A percentile compares a stretch with the other conserved stretches of the same genome.
phyloP scores from a whole-genome alignment of 768 basidiomycete species.

The Tylopilus plumbeoviolaceoides region DNA sequence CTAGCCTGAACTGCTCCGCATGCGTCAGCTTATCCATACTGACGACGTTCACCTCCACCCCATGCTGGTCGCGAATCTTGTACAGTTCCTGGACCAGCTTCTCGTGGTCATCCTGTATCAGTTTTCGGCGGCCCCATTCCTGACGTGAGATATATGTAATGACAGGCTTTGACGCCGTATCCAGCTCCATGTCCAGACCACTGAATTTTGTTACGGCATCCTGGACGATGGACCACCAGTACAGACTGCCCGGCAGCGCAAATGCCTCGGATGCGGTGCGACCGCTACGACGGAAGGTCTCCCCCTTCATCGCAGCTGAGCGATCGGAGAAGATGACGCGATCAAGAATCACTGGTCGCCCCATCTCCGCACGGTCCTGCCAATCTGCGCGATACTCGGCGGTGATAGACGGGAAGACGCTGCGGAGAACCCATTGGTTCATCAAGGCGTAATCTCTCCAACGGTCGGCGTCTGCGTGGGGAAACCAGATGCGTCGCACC shows the following conservation, averaged over 20 bases:
- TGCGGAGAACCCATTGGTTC: conserved; percentile 84
- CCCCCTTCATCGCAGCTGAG: conserved; percentile 73
- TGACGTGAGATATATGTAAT: conserved; percentile 93
- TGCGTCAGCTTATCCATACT: conserved; percentile 78
- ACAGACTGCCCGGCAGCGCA: conserved; percentile 62
- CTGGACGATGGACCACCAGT: conserved; percentile 85
- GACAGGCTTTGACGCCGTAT: conserved; percentile 60
- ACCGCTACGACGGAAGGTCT: conserved; percentile 63
- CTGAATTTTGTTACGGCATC: conserved; percentile 71
- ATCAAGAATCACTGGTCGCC: conserved; percentile 72
- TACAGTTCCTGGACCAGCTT: conserved; percentile 70
- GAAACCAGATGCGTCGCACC: conserved; percentile 72
- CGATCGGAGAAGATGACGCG: conserved; percentile 88
- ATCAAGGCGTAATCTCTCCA: conserved; percentile 92
- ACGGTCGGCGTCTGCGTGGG: conserved; percentile 65
- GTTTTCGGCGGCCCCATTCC: conserved; percentile 81
- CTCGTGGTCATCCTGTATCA: conserved; percentile 73
- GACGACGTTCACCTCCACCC: conserved; percentile 87
- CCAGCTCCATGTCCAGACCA: conserved; percentile 46
- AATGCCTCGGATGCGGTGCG: conserved; percentile 76
- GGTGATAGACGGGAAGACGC: conserved; percentile 73
- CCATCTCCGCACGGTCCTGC: conserved; percentile 70
- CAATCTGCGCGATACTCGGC: conserved; percentile 85
- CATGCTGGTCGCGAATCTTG: conserved; percentile 63
- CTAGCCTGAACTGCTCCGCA: conserved; percentile 74